Percentiles rank a stretch among this genome's conserved stretches.
Evolutionary conservation across 2,329 filamentous ascomycete genomes (phyloP).

Genomic region (Biscogniauxia marginata): DNA sequence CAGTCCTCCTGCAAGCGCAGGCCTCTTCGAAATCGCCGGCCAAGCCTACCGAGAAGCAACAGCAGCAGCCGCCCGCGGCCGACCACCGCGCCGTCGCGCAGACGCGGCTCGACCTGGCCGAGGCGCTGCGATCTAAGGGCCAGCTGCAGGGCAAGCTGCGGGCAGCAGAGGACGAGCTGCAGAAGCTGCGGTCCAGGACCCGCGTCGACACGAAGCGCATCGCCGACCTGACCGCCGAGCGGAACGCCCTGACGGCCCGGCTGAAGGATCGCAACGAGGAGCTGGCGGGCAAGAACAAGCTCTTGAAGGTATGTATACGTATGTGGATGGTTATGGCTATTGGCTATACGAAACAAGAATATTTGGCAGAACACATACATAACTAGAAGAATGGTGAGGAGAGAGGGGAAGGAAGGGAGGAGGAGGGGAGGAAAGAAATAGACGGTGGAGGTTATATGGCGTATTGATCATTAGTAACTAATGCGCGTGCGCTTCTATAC

Average conservation of each 20-base stretch:
- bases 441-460: background rate
- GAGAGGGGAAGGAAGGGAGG: no score
- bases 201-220: slow-evolving; percentile 62
- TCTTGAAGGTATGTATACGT: slow-evolving; percentile 63
- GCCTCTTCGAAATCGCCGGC: slow-evolving; percentile 25
- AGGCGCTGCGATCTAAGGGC: slow-evolving; percentile 72
- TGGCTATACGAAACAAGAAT: no score
- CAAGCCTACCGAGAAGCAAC: slow-evolving; percentile 20
- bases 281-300: slow-evolving; percentile 75
- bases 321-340: no score
- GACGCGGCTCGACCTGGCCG: slow-evolving; percentile 68
- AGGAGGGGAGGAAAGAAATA: background rate
- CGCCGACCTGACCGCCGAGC: slow-evolving; percentile 60
- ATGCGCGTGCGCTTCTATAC: slow-evolving; percentile 8
- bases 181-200: slow-evolving; percentile 58
- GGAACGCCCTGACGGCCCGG: slow-evolving; percentile 59
- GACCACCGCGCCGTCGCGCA: slow-evolving; percentile 42
- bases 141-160: slow-evolving; percentile 65
- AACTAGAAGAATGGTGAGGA: no score
- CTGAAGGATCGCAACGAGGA: slow-evolving; percentile 84
- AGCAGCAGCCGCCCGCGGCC: slow-evolving; percentile 16
- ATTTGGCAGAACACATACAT: no score
- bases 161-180: slow-evolving; percentile 61
- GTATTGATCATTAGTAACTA: background rate
- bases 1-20: slow-evolving; percentile 30